A percentile compares a stretch with the other conserved stretches of the same genome.
These are phyloP conservation scores for Astrothelium macrocarpum DNA, from an alignment of 495 filamentous ascomycete genomes.

Conservation along the genomic window DNA sequence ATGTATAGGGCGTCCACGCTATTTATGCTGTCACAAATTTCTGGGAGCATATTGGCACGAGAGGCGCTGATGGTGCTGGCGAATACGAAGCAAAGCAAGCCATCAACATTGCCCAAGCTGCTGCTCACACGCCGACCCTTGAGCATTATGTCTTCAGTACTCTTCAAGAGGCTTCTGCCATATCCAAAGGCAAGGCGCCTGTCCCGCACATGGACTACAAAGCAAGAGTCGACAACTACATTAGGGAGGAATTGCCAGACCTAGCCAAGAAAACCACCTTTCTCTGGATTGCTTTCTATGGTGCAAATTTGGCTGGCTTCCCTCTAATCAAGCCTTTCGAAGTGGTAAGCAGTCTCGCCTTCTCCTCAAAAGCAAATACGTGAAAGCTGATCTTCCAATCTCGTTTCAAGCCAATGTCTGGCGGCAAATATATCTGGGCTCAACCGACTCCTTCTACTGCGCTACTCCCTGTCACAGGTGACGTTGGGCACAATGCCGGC, in stretches of 20 bases:
- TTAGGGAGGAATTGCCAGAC: conserved; percentile 19
- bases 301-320: conserved; percentile 6
- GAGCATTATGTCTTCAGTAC: conserved; percentile 30
- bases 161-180: conserved; percentile 15
- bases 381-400: not conserved
- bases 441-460: conserved; percentile 17
- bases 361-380: not conserved
- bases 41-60: conserved; percentile 7
- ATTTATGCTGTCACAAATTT: conserved; percentile 10
- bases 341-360: not conserved
- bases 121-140: conserved; percentile 19
- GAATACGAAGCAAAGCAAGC: conserved; percentile 18
- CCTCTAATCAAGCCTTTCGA: conserved; percentile 9
- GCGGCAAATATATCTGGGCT: conserved; percentile 16
- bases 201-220: conserved; percentile 31
- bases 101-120: conserved; percentile 27
- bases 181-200: conserved; percentile 16
- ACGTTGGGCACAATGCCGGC: conserved; percentile 16
- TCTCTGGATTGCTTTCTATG: conserved; percentile 14
- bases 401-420: not conserved
- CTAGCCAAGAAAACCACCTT: conserved; percentile 30
- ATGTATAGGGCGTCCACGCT: conserved; percentile 8
- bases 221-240: conserved; percentile 21
- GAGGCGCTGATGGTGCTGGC: conserved; percentile 9
- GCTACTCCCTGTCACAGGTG: conserved; percentile 14